A percentile compares a stretch with the other conserved stretches of the same genome.
Conservation (phyloP, 306 rosid genomes). For the Arachis hypogaea region DNA sequence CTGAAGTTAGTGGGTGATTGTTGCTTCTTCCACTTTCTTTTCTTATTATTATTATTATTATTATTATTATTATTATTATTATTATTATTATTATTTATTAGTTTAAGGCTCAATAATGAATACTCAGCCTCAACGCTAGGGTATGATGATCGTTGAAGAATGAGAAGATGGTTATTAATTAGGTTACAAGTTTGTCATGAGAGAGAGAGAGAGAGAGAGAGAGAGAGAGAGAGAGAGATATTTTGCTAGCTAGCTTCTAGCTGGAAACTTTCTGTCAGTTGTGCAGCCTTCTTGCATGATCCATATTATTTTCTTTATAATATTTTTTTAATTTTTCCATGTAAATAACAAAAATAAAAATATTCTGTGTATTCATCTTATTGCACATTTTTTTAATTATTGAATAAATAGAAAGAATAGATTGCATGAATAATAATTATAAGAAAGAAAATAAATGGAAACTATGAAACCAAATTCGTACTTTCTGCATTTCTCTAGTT, state of each 20-base stretch:
- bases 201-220: constrained; percentile 42
- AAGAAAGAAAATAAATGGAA: not conserved
- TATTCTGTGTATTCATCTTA: too few relatives aligned
- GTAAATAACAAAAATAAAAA: too few relatives aligned
- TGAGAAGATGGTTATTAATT: constrained; percentile 47
- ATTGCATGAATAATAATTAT: not conserved
- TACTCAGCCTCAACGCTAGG: constrained; percentile 42
- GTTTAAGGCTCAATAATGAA: constrained; percentile 7
- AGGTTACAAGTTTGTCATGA: constrained; percentile 59
- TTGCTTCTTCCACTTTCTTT: constrained; percentile 16
- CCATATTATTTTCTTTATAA: constrained; percentile 34
- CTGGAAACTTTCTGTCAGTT: constrained; percentile 93
- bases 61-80: too few relatives aligned
- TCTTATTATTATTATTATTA: too few relatives aligned
- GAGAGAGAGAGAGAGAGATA: not conserved
- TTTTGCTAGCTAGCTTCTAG: constrained; percentile 53
- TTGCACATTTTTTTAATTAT: too few relatives aligned
- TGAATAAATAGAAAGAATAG: too few relatives aligned
- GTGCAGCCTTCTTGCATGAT: constrained; percentile 98
- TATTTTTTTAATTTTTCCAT: constrained; percentile 14
- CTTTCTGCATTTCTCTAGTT: constrained; percentile 31
- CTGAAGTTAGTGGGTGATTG: not conserved
- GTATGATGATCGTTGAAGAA: constrained; percentile 58
- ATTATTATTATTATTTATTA: not conserved
- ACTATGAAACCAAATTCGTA: not conserved